Evolutionary conservation across 768 basidiomycete genomes (phyloP).

Genomic region (Lentinula sp.): DNA sequence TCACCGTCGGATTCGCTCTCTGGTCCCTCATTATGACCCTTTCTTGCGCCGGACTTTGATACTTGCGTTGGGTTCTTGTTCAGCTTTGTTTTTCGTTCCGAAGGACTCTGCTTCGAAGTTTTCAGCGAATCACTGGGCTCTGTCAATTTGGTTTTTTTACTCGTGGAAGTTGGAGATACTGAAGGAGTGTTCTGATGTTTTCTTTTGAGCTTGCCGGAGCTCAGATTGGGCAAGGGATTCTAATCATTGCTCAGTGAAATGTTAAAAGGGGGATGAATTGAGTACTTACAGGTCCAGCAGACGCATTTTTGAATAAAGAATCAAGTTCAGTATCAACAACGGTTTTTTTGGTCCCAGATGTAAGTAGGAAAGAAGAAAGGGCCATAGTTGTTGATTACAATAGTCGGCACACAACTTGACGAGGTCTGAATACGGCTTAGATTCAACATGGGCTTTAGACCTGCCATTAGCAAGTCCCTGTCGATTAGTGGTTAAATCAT

Average conservation of each 20-base stretch:
- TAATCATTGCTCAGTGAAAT: neutral
- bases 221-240: neutral
- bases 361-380: constrained; percentile 2
- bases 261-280: neutral
- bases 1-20: constrained; percentile 19
- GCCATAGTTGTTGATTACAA: neutral
- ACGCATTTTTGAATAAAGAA: neutral
- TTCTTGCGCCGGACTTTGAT: neutral
- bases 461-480: constrained; percentile 5
- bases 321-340: constrained; percentile 1
- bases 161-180: neutral
- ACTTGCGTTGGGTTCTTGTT: neutral
- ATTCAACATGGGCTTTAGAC: neutral
- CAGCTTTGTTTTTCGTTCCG: neutral
- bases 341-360: neutral
- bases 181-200: neutral
- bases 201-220: neutral
- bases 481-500: constrained; percentile 19
- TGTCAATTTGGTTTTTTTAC: neutral
- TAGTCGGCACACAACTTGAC: neutral
- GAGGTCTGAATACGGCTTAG: no score
- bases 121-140: neutral
- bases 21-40: constrained; percentile 19
- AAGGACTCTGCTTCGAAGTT: neutral
- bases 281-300: neutral